A percentile compares a stretch with the other conserved stretches of the same genome.
Conservation (phyloP, 1,139 yeast species). For the Protomyces inouyei region DNA sequence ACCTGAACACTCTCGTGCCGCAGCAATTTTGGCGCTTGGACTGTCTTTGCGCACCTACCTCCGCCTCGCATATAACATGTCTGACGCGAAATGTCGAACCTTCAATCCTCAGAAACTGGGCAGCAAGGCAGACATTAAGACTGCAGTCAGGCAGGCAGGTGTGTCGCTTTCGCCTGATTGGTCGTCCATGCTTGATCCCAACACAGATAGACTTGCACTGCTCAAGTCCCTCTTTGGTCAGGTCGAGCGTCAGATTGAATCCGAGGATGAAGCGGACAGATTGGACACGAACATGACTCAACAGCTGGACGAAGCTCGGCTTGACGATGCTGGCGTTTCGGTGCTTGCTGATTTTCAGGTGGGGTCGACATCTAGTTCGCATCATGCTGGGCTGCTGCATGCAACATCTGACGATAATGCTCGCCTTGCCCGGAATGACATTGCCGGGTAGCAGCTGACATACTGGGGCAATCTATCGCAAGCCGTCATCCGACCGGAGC, state of each 20-base stretch:
- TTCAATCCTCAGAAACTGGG: conserved; percentile 26
- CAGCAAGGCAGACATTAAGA: conserved; percentile 15
- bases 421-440: no score
- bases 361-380: no score
- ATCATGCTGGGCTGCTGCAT: no score
- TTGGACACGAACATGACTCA: background rate
- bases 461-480: no score
- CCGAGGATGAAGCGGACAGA: background rate
- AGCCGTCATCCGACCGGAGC: no score
- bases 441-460: no score
- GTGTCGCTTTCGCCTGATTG: conserved; percentile 5
- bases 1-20: conserved; percentile 2
- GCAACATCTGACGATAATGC: no score
- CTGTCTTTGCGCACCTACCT: conserved; percentile 15
- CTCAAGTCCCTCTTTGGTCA: background rate
- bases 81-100: conserved; percentile 28
- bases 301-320: no score
- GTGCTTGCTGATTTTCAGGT: no score
- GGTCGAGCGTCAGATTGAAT: background rate
- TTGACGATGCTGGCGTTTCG: no score
- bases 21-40: conserved; percentile 16
- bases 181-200: background rate
- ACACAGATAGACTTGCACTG: background rate
- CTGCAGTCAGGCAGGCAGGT: conserved; percentile 11
- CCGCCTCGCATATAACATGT: conserved; percentile 18